Conservation (phyloP, 2,329 filamentous ascomycete genomes). For the Aureobasidium subglaciale region DNA sequence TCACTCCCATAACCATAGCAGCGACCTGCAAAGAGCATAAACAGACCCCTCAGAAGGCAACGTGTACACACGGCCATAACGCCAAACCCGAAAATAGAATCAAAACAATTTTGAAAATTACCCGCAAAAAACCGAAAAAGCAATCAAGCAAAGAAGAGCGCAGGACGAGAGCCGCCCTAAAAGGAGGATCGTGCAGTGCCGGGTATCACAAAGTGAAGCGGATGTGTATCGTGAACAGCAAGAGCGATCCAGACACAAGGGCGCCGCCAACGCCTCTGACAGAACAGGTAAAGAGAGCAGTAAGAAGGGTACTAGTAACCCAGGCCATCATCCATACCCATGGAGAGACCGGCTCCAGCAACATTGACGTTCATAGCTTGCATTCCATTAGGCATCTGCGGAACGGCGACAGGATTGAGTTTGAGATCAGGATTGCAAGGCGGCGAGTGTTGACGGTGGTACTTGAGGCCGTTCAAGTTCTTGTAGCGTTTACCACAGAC, state of each 20-base stretch:
- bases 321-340: constrained; percentile 50
- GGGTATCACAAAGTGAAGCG: constrained; percentile 16
- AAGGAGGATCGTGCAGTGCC: background rate
- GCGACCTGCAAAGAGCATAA: background rate
- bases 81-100: background rate
- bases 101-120: background rate
- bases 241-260: background rate
- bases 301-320: constrained; percentile 14
- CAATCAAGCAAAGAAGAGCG: background rate
- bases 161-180: background rate
- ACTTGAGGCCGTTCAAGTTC: constrained; percentile 97
- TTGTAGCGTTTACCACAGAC: constrained; percentile 98
- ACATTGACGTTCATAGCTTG: constrained; percentile 43
- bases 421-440: constrained; percentile 82
- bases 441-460: constrained; percentile 66
- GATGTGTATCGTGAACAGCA: background rate
- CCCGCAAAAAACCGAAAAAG: background rate
- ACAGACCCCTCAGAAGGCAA: background rate
- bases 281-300: background rate
- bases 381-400: constrained; percentile 31
- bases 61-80: background rate
- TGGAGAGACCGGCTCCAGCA: constrained; percentile 44
- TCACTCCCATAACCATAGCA: constrained; percentile 5
- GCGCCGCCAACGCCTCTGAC: background rate
- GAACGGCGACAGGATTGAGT: constrained; percentile 33